phyloP scores from a whole-genome alignment of 257 asterid species.

The Ilex asprella region DNA sequence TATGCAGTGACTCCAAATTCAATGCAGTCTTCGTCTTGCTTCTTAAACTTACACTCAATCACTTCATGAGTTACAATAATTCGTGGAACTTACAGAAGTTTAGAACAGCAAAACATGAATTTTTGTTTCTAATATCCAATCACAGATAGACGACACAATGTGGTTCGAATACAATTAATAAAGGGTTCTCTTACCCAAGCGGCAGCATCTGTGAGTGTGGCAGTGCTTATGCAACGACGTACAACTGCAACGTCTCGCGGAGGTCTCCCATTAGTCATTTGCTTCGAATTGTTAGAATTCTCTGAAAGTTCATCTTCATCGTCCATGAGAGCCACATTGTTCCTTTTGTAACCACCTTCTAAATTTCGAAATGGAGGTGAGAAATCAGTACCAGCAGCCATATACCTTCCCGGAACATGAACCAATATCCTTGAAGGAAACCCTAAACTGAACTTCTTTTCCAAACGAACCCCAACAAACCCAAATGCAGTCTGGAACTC shows the following conservation, averaged over 20 bases:
- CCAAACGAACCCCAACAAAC: no score
- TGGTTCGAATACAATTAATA: background rate
- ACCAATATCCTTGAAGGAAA: constrained; percentile 3
- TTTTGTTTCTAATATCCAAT: background rate
- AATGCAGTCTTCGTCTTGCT: no score
- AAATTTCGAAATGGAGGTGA: constrained; percentile 33
- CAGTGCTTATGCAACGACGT: constrained; percentile 43
- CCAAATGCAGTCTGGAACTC: no score
- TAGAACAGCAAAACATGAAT: background rate
- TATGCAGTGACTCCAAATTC: background rate
- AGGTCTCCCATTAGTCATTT: constrained; percentile 33
- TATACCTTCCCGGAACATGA: constrained; percentile 35
- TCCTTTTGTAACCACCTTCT: constrained; percentile 36
- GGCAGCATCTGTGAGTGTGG: constrained; percentile 35
- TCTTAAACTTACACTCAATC: no score
- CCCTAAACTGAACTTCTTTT: no score
- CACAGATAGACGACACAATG: background rate
- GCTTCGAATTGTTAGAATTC: constrained; percentile 35
- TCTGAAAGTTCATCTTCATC: constrained; percentile 41
- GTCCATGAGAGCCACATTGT: constrained; percentile 28
- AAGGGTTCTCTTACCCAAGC: constrained; percentile 42
- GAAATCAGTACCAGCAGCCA: constrained; percentile 70
- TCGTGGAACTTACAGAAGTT: no score
- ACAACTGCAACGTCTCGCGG: constrained; percentile 50
- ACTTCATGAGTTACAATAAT: no score